Evolutionary conservation across 2,329 filamentous ascomycete species (phyloP).

Genomic region (Pestalotiopsis fici): DNA sequence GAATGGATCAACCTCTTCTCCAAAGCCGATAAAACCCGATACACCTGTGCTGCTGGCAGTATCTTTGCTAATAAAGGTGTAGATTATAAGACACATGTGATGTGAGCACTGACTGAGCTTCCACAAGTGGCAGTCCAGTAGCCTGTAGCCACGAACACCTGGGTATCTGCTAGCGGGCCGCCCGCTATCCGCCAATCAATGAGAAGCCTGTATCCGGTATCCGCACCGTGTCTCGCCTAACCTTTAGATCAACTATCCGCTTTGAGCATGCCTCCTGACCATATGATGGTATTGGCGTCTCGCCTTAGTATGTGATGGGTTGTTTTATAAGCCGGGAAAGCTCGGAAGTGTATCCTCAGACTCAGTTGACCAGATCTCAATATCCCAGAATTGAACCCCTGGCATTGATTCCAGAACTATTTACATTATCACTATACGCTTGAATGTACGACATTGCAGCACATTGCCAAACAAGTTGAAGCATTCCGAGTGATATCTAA

Average conservation of each 20-base stretch:
- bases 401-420: neutral
- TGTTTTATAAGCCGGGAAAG: neutral
- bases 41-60: neutral
- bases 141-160: neutral
- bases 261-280: neutral
- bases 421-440: neutral
- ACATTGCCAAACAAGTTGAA: neutral
- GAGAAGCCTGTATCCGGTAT: neutral
- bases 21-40: neutral
- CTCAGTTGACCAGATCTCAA: neutral
- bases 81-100: neutral
- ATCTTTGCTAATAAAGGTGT: neutral
- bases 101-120: neutral
- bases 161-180: neutral
- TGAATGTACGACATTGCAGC: neutral
- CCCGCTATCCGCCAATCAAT: neutral
- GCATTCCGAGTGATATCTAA: neutral
- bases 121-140: neutral
- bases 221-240: neutral
- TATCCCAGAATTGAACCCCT: neutral
- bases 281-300: neutral
- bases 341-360: neutral
- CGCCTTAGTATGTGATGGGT: neutral
- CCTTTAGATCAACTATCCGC: neutral
- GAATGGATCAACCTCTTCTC: too few species aligned